Evolutionary conservation across 495 filamentous ascomycete species (phyloP).

Genomic region (Penicillium angulare): DNA sequence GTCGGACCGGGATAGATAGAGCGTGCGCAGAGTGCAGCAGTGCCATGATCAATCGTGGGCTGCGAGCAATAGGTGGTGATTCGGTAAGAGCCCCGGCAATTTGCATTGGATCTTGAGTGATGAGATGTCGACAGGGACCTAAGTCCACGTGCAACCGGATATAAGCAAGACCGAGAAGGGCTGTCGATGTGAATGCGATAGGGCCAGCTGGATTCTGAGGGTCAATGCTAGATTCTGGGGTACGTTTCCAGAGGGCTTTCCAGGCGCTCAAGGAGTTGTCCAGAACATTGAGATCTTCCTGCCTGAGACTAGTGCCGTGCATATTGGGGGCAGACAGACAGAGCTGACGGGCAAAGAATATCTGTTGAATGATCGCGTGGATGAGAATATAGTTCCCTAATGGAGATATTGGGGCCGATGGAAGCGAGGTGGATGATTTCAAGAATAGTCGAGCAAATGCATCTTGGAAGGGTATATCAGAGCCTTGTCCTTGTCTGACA

Average conservation of each 20-base stretch:
- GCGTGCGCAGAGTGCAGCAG: conserved; percentile 53
- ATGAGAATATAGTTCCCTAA: conserved; percentile 56
- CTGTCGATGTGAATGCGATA: conserved; percentile 55
- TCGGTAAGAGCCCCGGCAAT: conserved; percentile 41
- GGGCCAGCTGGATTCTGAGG: conserved; percentile 52
- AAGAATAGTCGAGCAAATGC: conserved; percentile 48
- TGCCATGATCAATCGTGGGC: conserved; percentile 49
- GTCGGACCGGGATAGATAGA: conserved; percentile 52
- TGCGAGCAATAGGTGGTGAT: conserved; percentile 43
- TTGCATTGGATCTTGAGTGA: conserved; percentile 46
- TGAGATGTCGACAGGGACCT: conserved; percentile 45
- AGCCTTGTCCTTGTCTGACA: conserved; percentile 35
- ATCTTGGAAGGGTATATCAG: conserved; percentile 46
- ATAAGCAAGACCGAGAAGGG: conserved; percentile 53
- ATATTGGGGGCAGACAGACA: conserved; percentile 45
- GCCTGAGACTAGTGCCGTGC: conserved; percentile 43
- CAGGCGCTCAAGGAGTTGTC: conserved; percentile 49
- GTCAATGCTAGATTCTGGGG: conserved; percentile 52
- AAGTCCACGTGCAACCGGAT: conserved; percentile 51
- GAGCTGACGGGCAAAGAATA: conserved; percentile 51
- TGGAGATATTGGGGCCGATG: conserved; percentile 51
- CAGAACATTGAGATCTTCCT: conserved; percentile 42
- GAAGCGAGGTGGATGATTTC: conserved; percentile 40
- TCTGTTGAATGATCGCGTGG: conserved; percentile 53
- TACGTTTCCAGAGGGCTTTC: conserved; percentile 53